Percentiles rank a stretch among this genome's conserved stretches.
Conservation (phyloP, 345 rosid genomes). For the Erucastrum elatum region DNA sequence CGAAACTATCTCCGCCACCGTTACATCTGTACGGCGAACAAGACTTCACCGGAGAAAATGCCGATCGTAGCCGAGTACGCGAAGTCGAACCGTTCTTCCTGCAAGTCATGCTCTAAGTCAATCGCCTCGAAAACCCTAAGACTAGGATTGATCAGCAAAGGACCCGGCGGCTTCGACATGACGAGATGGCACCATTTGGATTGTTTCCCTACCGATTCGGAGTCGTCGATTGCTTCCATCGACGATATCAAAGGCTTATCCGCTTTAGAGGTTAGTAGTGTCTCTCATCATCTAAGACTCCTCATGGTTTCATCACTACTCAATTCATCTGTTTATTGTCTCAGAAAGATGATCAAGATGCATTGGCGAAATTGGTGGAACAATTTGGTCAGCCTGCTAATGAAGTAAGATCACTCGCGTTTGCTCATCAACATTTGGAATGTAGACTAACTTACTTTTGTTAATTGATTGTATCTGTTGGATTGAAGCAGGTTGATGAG, state of each 20-base stretch:
- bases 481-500: background rate
- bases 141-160: slow-evolving; percentile 59
- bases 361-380: slow-evolving; percentile 32
- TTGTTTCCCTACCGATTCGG: slow-evolving; percentile 53
- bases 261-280: slow-evolving; percentile 47
- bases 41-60: slow-evolving; percentile 21
- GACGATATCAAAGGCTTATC: slow-evolving; percentile 62
- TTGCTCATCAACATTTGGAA: slow-evolving; percentile 1
- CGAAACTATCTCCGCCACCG: background rate
- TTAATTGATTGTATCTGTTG: slow-evolving; percentile 7
- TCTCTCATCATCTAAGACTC: background rate
- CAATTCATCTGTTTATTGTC: background rate
- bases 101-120: slow-evolving; percentile 64
- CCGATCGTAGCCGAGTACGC: slow-evolving; percentile 73
- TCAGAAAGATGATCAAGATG: slow-evolving; percentile 39
- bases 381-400: slow-evolving; percentile 28
- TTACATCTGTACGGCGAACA: background rate
- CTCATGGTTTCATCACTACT: background rate
- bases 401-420: slow-evolving; percentile 23
- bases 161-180: slow-evolving; percentile 66
- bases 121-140: slow-evolving; percentile 57
- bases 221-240: slow-evolving; percentile 38
- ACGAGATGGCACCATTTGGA: slow-evolving; percentile 77
- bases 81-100: slow-evolving; percentile 73
- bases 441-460: too few relatives aligned